phyloP scores from a whole-genome alignment of 1,139 yeast genomes.

The Diutina sp. region DNA sequence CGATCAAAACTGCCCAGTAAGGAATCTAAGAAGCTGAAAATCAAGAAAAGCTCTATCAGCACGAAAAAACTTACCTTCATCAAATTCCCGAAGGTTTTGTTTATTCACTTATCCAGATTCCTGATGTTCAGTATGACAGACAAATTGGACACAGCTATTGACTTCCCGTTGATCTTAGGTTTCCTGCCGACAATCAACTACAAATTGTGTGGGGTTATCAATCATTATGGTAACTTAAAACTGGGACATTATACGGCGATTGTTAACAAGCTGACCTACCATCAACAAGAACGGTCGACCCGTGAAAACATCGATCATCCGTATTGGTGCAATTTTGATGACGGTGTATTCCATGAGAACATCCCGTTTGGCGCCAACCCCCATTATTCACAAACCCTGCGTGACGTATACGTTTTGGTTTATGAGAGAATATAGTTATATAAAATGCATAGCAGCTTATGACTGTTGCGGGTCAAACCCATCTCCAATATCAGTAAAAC shows the following conservation, averaged over 20 bases:
- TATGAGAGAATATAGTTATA: slow-evolving; percentile 34
- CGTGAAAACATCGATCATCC: slow-evolving; percentile 12
- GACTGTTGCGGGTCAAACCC: not conserved
- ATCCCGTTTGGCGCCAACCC: slow-evolving; percentile 31
- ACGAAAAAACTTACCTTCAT: slow-evolving; percentile 49
- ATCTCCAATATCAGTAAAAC: too few relatives aligned
- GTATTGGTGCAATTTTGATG: slow-evolving; percentile 65
- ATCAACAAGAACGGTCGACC: slow-evolving; percentile 7
- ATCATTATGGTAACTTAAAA: slow-evolving; percentile 58
- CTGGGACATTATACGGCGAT: slow-evolving; percentile 68
- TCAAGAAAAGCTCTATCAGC: slow-evolving; percentile 13
- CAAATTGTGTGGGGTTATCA: slow-evolving; percentile 46
- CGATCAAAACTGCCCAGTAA: slow-evolving; percentile 21
- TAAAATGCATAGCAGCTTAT: not conserved
- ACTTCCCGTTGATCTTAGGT: slow-evolving; percentile 36
- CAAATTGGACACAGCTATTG: slow-evolving; percentile 39
- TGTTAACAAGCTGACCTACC: slow-evolving; percentile 35
- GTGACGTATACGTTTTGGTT: slow-evolving; percentile 64
- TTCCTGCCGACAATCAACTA: slow-evolving; percentile 26
- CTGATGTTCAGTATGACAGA: slow-evolving; percentile 41
- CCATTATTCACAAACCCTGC: slow-evolving; percentile 26
- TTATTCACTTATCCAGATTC: slow-evolving; percentile 54
- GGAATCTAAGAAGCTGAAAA: slow-evolving; percentile 2
- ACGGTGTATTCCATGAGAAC: slow-evolving; percentile 41
- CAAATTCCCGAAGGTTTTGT: slow-evolving; percentile 48